Conservation (phyloP, 345 rosid genomes). For the Mallotus nudiflorus region DNA sequence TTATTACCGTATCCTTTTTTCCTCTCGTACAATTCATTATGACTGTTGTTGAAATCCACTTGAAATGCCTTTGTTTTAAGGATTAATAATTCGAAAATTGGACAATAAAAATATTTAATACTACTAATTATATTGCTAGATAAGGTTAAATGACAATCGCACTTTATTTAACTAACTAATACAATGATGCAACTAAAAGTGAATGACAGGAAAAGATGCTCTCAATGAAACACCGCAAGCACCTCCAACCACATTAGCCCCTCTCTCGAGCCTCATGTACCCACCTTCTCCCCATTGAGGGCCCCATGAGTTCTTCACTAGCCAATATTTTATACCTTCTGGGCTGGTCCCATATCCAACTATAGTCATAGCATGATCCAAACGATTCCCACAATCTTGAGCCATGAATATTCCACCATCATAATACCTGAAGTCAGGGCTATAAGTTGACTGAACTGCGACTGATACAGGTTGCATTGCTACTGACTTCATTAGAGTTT, state of each 20-base stretch:
- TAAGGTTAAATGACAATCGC: too few species aligned
- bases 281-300: not conserved
- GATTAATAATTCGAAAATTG: too few species aligned
- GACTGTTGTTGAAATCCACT: too few species aligned
- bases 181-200: too few species aligned
- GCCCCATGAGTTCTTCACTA: conserved; percentile 30
- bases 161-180: too few species aligned
- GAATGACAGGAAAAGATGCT: conserved; percentile 3
- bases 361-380: conserved; percentile 14
- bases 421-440: not conserved
- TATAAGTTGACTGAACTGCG: not conserved
- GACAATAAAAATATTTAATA: too few species aligned
- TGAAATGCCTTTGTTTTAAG: too few species aligned
- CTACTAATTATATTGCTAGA: too few species aligned
- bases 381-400: not conserved
- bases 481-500: too few species aligned
- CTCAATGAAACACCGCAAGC: not conserved
- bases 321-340: conserved; percentile 27
- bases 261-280: conserved; percentile 3
- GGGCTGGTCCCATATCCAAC: conserved; percentile 27
- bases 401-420: not conserved
- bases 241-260: not conserved
- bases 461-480: conserved; percentile 1
- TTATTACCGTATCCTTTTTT: too few species aligned
- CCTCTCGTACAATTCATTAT: too few species aligned